Conservation (phyloP, 495 filamentous ascomycete species). For the Neurospora cerealis region DNA sequence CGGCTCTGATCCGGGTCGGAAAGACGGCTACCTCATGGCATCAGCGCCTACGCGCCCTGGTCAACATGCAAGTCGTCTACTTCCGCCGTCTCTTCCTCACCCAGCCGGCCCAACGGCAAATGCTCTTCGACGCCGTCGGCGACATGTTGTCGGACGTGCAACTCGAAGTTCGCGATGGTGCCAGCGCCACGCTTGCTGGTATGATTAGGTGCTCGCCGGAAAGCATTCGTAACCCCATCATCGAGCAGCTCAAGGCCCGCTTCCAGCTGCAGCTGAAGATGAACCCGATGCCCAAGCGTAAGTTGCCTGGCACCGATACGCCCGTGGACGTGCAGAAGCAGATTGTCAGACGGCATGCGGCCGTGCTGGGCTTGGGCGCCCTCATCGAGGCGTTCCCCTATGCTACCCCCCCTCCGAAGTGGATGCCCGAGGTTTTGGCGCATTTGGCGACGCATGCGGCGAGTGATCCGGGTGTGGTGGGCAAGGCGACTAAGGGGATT, state of each 20-base stretch:
- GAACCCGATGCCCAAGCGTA: constrained; percentile 79
- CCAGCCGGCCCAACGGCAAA: constrained; percentile 59
- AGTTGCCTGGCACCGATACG: constrained; percentile 58
- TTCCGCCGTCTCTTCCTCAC: constrained; percentile 96
- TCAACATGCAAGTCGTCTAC: constrained; percentile 99
- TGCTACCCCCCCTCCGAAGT: constrained; percentile 76
- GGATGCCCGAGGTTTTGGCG: constrained; percentile 91
- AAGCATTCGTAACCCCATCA: constrained; percentile 62
- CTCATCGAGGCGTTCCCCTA: constrained; percentile 97
- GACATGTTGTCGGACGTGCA: constrained; percentile 90
- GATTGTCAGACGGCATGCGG: constrained; percentile 75
- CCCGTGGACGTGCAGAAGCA: constrained; percentile 69
- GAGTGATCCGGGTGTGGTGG: constrained; percentile 83
- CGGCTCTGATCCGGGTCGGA: constrained; percentile 79
- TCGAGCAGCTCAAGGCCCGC: constrained; percentile 61
- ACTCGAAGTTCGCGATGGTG: constrained; percentile 89
- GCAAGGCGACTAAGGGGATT: constrained; percentile 93
- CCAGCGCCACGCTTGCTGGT: constrained; percentile 80
- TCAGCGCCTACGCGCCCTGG: constrained; percentile 88
- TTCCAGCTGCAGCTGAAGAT: constrained; percentile 67
- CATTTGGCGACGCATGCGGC: constrained; percentile 76
- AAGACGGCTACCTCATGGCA: constrained; percentile 86
- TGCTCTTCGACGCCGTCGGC: constrained; percentile 79
- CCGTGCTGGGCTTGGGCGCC: constrained; percentile 84
- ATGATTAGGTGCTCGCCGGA: constrained; percentile 98